A percentile compares a stretch with the other conserved stretches of the same genome.
Conservation (phyloP, 768 basidiomycete species). For the Suillus cothurnatus region DNA sequence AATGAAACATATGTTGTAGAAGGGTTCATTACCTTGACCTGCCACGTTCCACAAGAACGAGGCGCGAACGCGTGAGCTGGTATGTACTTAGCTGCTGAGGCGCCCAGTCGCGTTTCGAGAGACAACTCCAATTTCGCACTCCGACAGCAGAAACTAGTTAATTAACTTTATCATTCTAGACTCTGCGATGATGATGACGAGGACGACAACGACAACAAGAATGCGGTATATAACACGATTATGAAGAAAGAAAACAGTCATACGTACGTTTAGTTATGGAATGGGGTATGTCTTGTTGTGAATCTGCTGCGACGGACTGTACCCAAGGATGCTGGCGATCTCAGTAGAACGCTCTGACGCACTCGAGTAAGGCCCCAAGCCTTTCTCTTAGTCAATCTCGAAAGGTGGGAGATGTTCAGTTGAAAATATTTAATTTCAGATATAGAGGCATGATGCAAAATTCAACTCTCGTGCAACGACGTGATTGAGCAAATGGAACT, state of each 20-base stretch:
- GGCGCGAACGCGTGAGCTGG: slow-evolving; percentile 20
- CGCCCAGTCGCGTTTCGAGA: slow-evolving; percentile 2
- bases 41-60: slow-evolving; percentile 18
- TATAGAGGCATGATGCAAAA: not conserved
- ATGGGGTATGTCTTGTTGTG: not conserved
- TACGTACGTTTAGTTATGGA: not conserved
- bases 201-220: not conserved
- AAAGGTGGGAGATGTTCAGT: not conserved
- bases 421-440: not conserved
- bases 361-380: not conserved
- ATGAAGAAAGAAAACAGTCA: not conserved
- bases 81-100: slow-evolving; percentile 4
- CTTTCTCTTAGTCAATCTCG: not conserved
- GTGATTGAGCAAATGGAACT: no score
- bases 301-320: not conserved
- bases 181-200: not conserved
- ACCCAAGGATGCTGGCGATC: not conserved
- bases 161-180: not conserved
- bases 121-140: slow-evolving; percentile 3
- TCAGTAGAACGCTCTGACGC: not conserved
- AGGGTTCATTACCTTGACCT: slow-evolving; percentile 13
- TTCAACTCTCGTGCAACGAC: not conserved
- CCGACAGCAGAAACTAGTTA: slow-evolving; percentile 1
- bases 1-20: not conserved
- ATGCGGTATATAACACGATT: not conserved